These are phyloP conservation scores for Exophiala sp. DNA, from an alignment of 2,329 filamentous ascomycete species.

Conservation along the genomic window DNA sequence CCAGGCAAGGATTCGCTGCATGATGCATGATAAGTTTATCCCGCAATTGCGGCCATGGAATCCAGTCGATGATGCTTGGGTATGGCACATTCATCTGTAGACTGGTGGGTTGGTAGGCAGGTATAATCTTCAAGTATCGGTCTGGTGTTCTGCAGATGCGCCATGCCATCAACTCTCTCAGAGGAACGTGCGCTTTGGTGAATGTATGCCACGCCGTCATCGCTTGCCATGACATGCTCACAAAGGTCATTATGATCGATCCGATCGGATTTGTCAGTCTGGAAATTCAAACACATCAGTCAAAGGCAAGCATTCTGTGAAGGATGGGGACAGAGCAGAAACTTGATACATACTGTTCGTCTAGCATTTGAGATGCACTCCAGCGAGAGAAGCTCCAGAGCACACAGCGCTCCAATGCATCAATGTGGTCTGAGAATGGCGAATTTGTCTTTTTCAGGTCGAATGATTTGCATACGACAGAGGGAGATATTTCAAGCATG, in stretches of 20 bases:
- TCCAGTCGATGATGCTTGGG: constrained; percentile 16
- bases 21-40: constrained; percentile 18
- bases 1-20: constrained; percentile 11
- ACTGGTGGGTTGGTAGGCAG: constrained; percentile 6
- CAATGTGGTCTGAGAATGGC: constrained; percentile 9
- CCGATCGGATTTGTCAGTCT: constrained; percentile 7
- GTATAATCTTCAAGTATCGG: constrained; percentile 2
- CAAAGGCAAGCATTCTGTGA: neutral
- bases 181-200: constrained; percentile 6
- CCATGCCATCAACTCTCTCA: constrained; percentile 13
- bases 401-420: constrained; percentile 8
- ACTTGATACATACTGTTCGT: too few relatives aligned
- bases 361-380: too few relatives aligned
- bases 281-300: neutral
- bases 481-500: neutral
- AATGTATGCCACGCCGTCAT: constrained; percentile 17
- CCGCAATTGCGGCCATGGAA: constrained; percentile 2
- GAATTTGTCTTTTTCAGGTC: constrained; percentile 7
- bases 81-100: constrained; percentile 12
- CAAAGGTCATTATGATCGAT: constrained; percentile 12
- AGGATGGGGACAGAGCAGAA: neutral
- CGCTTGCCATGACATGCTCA: constrained; percentile 11
- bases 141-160: constrained; percentile 7
- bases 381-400: neutral
- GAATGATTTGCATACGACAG: neutral